Base-by-base conservation (phyloP, 495 filamentous ascomycete genomes). In the Talaromyces thailandensis region DNA sequence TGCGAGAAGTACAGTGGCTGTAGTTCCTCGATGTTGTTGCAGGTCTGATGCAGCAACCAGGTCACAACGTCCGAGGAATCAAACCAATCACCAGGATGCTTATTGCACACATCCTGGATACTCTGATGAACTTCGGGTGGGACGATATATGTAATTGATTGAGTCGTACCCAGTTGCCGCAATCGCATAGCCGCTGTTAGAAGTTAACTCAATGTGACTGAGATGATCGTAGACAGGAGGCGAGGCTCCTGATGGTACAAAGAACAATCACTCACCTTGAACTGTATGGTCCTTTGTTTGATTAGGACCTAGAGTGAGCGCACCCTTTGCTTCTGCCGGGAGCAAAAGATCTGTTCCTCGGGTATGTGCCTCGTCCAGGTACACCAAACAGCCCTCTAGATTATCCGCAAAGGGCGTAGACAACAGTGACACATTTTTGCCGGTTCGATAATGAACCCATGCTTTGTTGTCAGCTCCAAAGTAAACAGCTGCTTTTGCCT, bases 311-410 rank as follows among this genome's bases (percentile, higher is more conserved):
- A 93, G 71, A 0, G 88, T 92, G n/a, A 93, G 76, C 2, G 86
- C 86, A 6, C 84, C 89, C n/a, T 76, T 66, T 45, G 83, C 84
- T 23, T 76, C 8, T 0, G 64, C 63, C 0, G 88, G 88, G 5
- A 92, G 64, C 63, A 80, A 84, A n/a, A 93, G 67, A 67, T 92
- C 89, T 0, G 82, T 89, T 0, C 90, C 90, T 65, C 89, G 74
- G 0, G 89, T 92, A 65, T 92, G 89, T 0, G 83, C 83, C 64
- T 93, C 85, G 50, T 92, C 89, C 2, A 92, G 73, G 66, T 86
- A 93, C 0, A 92, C 83, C 0, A 92, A 69, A 65, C 86, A 91
- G 0, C 68, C 56, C 11, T 80, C 81, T 6, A 90, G 73, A 14
- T 86, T 77, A 4, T 82, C 72, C 0, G 76, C 67, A 66, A 82